Conservation (phyloP, 129 eudicot species). For the Pittosporum tobira region DNA sequence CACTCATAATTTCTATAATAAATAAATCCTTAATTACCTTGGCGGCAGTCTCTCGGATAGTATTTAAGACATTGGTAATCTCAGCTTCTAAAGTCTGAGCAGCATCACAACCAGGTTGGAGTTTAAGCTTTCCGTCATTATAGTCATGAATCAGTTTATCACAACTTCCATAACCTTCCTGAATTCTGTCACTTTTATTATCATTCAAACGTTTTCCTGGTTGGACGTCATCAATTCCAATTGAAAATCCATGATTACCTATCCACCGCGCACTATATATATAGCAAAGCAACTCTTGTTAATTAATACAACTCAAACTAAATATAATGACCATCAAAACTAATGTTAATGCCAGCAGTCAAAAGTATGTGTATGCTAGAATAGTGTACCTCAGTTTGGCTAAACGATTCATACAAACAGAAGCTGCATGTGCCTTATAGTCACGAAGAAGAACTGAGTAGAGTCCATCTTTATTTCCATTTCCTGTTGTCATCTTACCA, state of each 20-base stretch:
- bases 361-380: no score
- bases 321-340: no score
- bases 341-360: no score
- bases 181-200: conserved; percentile 30
- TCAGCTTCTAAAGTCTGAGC: conserved; percentile 84
- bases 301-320: no score
- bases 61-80: conserved; percentile 51
- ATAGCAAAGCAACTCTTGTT: conserved; percentile 15
- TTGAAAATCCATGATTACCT: conserved; percentile 98
- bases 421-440: conserved; percentile 91
- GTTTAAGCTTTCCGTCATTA: conserved; percentile 51
- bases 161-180: conserved; percentile 41
- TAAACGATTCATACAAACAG: conserved; percentile 91
- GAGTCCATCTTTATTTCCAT: conserved; percentile 91
- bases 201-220: conserved; percentile 53
- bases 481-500: conserved; percentile 39
- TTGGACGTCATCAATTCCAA: conserved; percentile 93
- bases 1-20: neutral
- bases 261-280: conserved; percentile 99
- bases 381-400: conserved; percentile 98
- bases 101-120: conserved; percentile 80
- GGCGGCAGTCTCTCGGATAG: conserved; percentile 61
- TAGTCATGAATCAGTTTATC: conserved; percentile 39
- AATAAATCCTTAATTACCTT: conserved; percentile 37
- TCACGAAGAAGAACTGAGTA: conserved; percentile 94